Base-by-base conservation (phyloP, 306 rosid genomes). In the Corylus americana region DNA sequence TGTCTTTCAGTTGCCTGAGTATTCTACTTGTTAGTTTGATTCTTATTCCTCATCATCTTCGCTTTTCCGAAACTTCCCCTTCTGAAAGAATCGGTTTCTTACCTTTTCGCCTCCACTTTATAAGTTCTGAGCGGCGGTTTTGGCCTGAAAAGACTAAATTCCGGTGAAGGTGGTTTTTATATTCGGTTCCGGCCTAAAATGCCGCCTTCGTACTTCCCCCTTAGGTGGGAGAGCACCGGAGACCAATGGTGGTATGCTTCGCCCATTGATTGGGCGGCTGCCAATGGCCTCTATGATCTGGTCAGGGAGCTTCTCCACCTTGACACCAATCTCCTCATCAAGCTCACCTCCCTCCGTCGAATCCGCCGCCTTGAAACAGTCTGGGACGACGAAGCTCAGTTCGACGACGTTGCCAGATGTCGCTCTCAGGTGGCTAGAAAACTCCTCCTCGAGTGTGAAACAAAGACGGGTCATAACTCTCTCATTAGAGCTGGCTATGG, bases 221-320 rank as follows among this genome's bases (percentile, higher is more conserved):
- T 94, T 31, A 89, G 97, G 31, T 94, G 98, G 98, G 97, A 94
- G 62, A 92, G 97, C 83, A 92, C 93, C 0, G 91, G 97, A 10
- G 97, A 94, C 45, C 97, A 94, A 31, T 94, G 98, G 98, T 94
- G 98, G 98, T 94, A 83, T 63, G 98, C 95, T 5, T 88, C 98
- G 1, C 98, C 98, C 2, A 92, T 94, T 22, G 98, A 94, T 11
- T 91, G 87, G 88, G 98, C 98, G 0, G 95, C 97, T 4, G 97
- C 98, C 51, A 94, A 94, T 37, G 98, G 97, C 35, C 85, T 84
- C 9, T 94, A 89, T 75, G 97, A 94, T 71, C 84, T 94, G 1
- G 98, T 94, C 29, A 80, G 88, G 31, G 97, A 91, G 88, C 98
- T 94, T 80, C 97, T 94, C 20, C 91, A 91, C 74, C 87, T 94